Base-by-base conservation (phyloP, 1,139 yeast species). In the Scheffersomyces lignicola region DNA sequence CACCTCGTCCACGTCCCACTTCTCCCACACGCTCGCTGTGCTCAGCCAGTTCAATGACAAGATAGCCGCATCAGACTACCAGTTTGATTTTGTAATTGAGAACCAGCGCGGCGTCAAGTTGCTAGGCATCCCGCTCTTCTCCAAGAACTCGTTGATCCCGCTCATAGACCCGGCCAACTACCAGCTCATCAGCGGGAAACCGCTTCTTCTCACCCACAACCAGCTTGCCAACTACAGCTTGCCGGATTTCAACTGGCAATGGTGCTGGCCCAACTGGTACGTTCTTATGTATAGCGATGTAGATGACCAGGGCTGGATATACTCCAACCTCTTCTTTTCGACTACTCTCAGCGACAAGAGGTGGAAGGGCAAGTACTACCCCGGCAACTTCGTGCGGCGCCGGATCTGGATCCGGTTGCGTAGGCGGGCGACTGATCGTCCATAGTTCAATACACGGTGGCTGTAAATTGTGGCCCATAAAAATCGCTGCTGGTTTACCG, bases 271-370 rank as follows among this genome's bases (percentile, higher is more conserved):
- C 24, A 56, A 65, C 20, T 84, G 92, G 94, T 80, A 80, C 48
- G 78, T 82, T 8, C 69, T 82, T 44, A 83, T 83, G 94, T 60
- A 75, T 22, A 69, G 72, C 31, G 89, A 83, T 47, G 75, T 82
- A 11, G 94, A 84, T 52, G 88, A 82, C 44, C 83, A 80, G 44
- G 94, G 94, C 2, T 84, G 94, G 92, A 56, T 76, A 16, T 84
- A 84, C 50, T 71, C 83, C 24, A 58, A 65, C 44, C 41, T 68
- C 3, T 47, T 68, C 21, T 81, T 80, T 47, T 40, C 36, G 16
- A 24, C 29, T 11, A 11, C 14, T 8, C 7, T 20, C 7, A 59
- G 61, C 5, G 67, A 74, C 33, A 51, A 49, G 6, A 56, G 65
- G 34, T 83, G 90, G 90, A 73, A 74, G 48, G 86, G 86, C 2